Base-by-base conservation (phyloP, 164 flowering plant genomes). In the Buxus sempervirens region DNA sequence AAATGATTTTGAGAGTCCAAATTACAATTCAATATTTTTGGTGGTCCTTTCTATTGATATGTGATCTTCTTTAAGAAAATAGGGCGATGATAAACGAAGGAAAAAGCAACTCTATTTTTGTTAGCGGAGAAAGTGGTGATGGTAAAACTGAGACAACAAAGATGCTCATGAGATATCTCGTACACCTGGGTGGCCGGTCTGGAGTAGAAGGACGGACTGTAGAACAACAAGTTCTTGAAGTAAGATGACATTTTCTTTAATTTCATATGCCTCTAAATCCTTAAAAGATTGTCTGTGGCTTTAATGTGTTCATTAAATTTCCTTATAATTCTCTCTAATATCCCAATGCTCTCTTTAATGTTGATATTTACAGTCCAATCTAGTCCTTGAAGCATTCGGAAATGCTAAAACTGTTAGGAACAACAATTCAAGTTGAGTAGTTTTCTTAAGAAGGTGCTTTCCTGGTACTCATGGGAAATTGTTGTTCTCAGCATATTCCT, bases 101-200 rank as follows among this genome's bases (percentile, higher is more conserved):
- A 54, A 93, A 91, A 78, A 92, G 98, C 84, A 93, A 95, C 76
- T 93, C 99, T 45, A 93, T 95, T 80, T 82, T 95, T 51, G 99
- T 95, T 53, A 95, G 99, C 83, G 99, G 99, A 77, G 99, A 95
- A 78, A 95, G 99, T 87, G 99, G 99, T 74, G 99, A 97, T 73
- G 99, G 98, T 75, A 95, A 95, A 79, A 95, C 99, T 49, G 99
- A 95, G 82, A 95, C 99, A 19, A 95, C 99, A 68, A 95, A 95
- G 82, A 90, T 90, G 99, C 93, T 95, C 56, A 95, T 95, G 99
- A 82, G 95, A 62, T 95, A 95, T 76, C 98, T 95, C 81, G 99
- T 98, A 56, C 78, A 84, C 72, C 79, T 95, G 74, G 99, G 99
- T 59, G 99, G 99, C 56, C 87, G 97, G 54, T 81, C 91, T 70